Evolutionary conservation across 2,329 filamentous ascomycete species (phyloP).

Genomic region (Coniochaeta ligniaria): DNA sequence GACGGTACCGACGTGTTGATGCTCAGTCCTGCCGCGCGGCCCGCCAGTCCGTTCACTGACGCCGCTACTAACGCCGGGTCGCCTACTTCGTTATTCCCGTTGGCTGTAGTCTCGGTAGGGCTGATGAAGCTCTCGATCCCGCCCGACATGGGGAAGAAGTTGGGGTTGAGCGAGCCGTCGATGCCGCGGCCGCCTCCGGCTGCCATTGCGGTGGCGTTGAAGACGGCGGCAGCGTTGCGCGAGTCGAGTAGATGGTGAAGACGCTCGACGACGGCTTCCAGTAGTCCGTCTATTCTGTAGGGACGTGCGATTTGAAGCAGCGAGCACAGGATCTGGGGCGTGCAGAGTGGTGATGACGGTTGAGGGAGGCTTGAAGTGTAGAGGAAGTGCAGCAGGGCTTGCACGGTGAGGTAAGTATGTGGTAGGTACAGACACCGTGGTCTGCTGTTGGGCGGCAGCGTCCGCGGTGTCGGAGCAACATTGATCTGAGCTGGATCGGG

Average conservation of each 20-base stretch:
- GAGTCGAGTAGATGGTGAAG: conserved; percentile 86
- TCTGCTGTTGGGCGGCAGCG: conserved; percentile 55
- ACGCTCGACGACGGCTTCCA: conserved; percentile 88
- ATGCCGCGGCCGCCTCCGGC: conserved; percentile 86
- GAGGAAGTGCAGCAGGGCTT: conserved; percentile 84
- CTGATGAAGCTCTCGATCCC: conserved; percentile 33
- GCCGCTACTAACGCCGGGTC: conserved; percentile 18
- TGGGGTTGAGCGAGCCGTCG: conserved; percentile 57
- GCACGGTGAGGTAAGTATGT: conserved; percentile 82
- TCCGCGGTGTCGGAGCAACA: conserved; percentile 48
- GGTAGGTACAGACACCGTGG: conserved; percentile 88
- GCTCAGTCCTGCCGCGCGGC: conserved; percentile 31
- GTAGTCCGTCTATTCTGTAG: conserved; percentile 84
- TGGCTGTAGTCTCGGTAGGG: conserved; percentile 5
- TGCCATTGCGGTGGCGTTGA: conserved; percentile 97
- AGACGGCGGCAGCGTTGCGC: conserved; percentile 90
- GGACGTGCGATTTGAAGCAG: conserved; percentile 88
- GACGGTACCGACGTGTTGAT: conserved; percentile 39
- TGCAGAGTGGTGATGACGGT: conserved; percentile 70
- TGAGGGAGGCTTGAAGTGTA: conserved; percentile 87
- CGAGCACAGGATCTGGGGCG: conserved; percentile 91
- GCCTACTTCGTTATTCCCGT: conserved; percentile 5
- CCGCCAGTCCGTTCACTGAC: conserved; percentile 17
- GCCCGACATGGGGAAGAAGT: conserved; percentile 48
- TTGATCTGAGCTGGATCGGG: conserved; percentile 43